Evolutionary conservation across 768 basidiomycete species (phyloP).

Genomic region (Mycena chlorophos): DNA sequence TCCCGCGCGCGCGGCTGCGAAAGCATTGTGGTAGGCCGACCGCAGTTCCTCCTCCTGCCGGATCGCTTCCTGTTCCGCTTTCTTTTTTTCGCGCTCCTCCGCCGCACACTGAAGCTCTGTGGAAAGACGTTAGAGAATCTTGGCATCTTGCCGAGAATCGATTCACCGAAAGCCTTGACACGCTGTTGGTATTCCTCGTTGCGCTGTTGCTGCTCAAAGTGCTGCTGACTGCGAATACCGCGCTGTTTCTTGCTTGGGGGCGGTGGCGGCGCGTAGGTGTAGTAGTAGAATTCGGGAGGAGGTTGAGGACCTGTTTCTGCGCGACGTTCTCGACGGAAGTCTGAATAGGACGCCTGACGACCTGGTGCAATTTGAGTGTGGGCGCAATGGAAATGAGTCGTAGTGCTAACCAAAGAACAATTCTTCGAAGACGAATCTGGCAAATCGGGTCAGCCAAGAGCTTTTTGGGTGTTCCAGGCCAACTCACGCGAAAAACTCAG

Average conservation of each 20-base stretch:
- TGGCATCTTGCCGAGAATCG: background rate
- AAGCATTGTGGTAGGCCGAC: slow-evolving; percentile 30
- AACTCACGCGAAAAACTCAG: slow-evolving; percentile 33
- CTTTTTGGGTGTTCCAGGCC: background rate
- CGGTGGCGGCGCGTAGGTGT: too few species aligned
- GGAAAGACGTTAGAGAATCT: background rate
- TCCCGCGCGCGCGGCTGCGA: slow-evolving; percentile 27
- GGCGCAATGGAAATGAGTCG: too few species aligned
- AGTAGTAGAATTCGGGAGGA: background rate
- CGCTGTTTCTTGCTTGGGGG: too few species aligned
- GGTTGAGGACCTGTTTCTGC: background rate
- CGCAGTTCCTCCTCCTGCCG: slow-evolving; percentile 27
- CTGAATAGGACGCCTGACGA: background rate
- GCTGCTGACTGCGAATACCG: too few species aligned
- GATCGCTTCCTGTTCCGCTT: slow-evolving; percentile 26
- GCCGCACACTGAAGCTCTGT: slow-evolving; percentile 35
- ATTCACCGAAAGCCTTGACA: slow-evolving; percentile 35
- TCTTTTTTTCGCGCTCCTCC: slow-evolving; percentile 33
- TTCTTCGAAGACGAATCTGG: slow-evolving; percentile 37
- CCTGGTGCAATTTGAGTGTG: background rate
- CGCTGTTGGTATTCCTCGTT: slow-evolving; percentile 35
- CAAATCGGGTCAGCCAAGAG: background rate
- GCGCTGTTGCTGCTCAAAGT: slow-evolving; percentile 26
- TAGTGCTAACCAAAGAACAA: slow-evolving; percentile 30
- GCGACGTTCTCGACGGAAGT: background rate